Percentiles rank a stretch among this genome's conserved stretches.
Conservation (phyloP, 495 filamentous ascomycete genomes). For the Pyrenula massariospora region DNA sequence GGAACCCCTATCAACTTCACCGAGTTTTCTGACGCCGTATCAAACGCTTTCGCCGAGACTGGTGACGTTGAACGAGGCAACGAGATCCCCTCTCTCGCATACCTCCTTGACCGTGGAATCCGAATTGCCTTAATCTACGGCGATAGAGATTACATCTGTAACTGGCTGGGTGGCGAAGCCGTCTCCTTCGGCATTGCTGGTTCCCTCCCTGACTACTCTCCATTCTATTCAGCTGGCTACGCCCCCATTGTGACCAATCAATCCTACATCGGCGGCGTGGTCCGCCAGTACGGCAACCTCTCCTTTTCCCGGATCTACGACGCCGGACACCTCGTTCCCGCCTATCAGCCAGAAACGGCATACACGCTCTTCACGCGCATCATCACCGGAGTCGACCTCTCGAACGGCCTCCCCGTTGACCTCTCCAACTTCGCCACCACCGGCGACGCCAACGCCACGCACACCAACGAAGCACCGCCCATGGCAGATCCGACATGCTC, state of each 20-base stretch:
- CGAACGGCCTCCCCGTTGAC: conserved; percentile 34
- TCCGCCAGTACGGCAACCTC: conserved; percentile 37
- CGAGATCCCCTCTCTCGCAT: conserved; percentile 32
- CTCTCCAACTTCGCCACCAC: conserved; percentile 37
- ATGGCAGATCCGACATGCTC: conserved; percentile 42
- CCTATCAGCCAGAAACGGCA: conserved; percentile 28
- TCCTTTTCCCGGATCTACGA: conserved; percentile 39
- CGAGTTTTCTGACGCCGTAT: conserved; percentile 30
- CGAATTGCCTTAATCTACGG: conserved; percentile 45
- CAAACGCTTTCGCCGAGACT: conserved; percentile 36
- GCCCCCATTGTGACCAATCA: conserved; percentile 38
- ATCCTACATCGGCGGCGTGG: conserved; percentile 35
- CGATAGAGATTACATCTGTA: conserved; percentile 55
- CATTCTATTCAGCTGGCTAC: conserved; percentile 37
- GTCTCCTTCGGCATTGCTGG: conserved; percentile 28
- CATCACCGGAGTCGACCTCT: conserved; percentile 13
- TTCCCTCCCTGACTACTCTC: conserved; percentile 4
- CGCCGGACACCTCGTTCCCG: conserved; percentile 35
- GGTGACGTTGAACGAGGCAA: conserved; percentile 38
- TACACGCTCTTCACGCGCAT: conserved; percentile 17
- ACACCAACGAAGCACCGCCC: conserved; percentile 26
- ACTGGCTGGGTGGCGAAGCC: conserved; percentile 45
- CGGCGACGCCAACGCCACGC: conserved; percentile 36
- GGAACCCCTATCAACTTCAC: conserved; percentile 49
- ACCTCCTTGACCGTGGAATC: conserved; percentile 36